Conservation (phyloP, 2,329 filamentous ascomycete genomes). For the Neodidymelliopsis sp. region DNA sequence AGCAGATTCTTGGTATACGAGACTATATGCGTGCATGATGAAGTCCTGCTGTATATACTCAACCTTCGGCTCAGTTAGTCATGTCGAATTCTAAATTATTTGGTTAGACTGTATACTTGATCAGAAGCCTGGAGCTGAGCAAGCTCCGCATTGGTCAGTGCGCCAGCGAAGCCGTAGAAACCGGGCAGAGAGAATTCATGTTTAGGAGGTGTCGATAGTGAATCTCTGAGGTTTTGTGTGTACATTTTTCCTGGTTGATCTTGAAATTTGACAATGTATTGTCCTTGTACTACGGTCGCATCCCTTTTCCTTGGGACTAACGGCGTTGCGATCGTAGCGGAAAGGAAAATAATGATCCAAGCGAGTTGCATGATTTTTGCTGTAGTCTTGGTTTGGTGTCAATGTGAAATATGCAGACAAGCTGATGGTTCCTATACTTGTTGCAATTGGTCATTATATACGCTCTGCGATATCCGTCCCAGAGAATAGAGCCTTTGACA, state of each 20-base stretch:
- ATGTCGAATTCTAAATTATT: neutral
- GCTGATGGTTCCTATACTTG: too few relatives aligned
- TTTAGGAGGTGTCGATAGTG: constrained; percentile 28
- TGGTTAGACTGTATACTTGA: constrained; percentile 23
- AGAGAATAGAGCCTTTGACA: too few relatives aligned
- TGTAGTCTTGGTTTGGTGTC: too few relatives aligned
- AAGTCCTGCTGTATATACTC: constrained; percentile 49
- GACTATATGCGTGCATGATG: constrained; percentile 36
- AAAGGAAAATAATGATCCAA: too few relatives aligned
- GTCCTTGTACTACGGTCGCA: constrained; percentile 42
- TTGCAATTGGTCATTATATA: too few relatives aligned
- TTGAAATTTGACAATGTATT: constrained; percentile 56
- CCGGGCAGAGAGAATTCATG: constrained; percentile 45
- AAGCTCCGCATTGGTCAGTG: constrained; percentile 37
- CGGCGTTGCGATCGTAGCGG: constrained; percentile 49
- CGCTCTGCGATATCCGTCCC: too few relatives aligned
- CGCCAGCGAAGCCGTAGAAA: constrained; percentile 50
- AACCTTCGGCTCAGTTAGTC: constrained; percentile 27
- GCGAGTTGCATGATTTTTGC: too few relatives aligned
- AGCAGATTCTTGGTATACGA: constrained; percentile 44
- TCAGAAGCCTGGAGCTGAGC: constrained; percentile 33
- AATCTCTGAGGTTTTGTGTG: constrained; percentile 29
- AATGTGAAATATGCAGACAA: too few relatives aligned
- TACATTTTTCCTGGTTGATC: constrained; percentile 30
- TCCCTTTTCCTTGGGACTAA: constrained; percentile 41